A percentile compares a stretch with the other conserved stretches of the same genome.
Evolutionary conservation across 331 rosid genomes (phyloP).

Genomic region (Saraca asoca): DNA sequence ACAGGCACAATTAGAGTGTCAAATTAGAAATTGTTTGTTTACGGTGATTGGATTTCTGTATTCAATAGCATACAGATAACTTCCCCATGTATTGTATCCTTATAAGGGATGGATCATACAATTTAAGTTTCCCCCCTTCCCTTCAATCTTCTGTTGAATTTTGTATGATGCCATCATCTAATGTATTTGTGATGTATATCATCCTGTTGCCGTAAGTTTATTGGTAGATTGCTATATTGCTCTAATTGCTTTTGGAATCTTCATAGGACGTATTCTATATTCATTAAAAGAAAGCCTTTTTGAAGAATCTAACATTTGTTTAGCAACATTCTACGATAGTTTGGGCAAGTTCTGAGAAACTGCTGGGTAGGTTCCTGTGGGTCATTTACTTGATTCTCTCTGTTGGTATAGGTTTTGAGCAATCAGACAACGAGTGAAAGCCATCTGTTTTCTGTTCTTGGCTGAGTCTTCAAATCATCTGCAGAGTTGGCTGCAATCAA

Average conservation of each 20-base stretch:
- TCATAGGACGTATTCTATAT: slow-evolving; percentile 2
- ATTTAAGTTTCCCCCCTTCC: background rate
- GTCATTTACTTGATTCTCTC: slow-evolving; percentile 4
- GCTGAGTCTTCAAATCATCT: background rate
- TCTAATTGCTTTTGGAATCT: background rate
- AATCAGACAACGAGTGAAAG: slow-evolving; percentile 1
- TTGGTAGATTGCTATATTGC: background rate
- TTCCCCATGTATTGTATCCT: background rate
- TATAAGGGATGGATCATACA: slow-evolving; percentile 19
- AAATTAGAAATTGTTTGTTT: slow-evolving; percentile 10
- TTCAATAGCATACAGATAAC: background rate
- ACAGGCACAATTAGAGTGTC: slow-evolving; percentile 63
- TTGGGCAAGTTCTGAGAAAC: background rate
- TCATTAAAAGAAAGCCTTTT: background rate
- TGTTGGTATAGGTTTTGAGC: background rate
- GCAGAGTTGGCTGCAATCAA: background rate
- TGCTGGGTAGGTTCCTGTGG: slow-evolving; percentile 10
- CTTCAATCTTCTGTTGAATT: background rate
- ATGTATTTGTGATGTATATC: slow-evolving; percentile 24
- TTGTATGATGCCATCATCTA: background rate
- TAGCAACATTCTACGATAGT: too few species aligned
- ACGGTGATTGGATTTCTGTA: slow-evolving; percentile 14
- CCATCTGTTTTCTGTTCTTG: background rate
- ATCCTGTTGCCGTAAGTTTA: background rate
- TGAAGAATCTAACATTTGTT: background rate